Evolutionary conservation across 305 asterid genomes (phyloP).

Genomic region (Fraxinus greggii): DNA sequence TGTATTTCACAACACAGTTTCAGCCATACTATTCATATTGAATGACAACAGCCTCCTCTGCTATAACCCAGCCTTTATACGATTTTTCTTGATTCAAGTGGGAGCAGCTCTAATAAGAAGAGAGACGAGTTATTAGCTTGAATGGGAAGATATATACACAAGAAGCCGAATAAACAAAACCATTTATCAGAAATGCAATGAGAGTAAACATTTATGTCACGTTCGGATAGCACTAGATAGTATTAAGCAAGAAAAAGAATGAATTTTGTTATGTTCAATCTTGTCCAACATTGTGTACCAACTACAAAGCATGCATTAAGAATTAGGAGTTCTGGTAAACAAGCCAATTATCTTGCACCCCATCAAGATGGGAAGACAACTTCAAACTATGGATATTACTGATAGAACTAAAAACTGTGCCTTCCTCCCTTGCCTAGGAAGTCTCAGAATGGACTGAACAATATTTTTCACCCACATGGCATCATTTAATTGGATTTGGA

Average conservation of each 20-base stretch:
- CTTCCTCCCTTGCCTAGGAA: not conserved
- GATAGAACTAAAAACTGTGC: not conserved
- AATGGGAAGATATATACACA: not conserved
- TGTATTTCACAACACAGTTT: not conserved
- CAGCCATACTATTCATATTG: conserved; percentile 45
- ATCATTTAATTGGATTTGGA: too few relatives aligned
- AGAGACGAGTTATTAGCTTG: not conserved
- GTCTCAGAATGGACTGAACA: too few relatives aligned
- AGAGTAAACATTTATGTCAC: not conserved
- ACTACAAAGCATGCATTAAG: not conserved
- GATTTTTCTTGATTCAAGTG: conserved; percentile 27
- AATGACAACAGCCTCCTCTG: conserved; percentile 61
- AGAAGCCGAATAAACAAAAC: not conserved
- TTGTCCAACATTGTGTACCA: not conserved
- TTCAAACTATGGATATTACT: not conserved
- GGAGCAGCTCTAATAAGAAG: conserved; percentile 51
- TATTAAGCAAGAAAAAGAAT: not conserved
- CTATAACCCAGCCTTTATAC: conserved; percentile 53
- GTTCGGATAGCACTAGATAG: not conserved
- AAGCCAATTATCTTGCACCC: not conserved
- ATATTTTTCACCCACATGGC: too few relatives aligned
- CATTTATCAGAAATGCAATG: not conserved
- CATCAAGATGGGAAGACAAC: not conserved
- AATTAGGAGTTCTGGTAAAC: not conserved
- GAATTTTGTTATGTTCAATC: not conserved